Evolutionary conservation across 1,284 basidiomycete species (phyloP).

Genomic region (Athelia sp.): DNA sequence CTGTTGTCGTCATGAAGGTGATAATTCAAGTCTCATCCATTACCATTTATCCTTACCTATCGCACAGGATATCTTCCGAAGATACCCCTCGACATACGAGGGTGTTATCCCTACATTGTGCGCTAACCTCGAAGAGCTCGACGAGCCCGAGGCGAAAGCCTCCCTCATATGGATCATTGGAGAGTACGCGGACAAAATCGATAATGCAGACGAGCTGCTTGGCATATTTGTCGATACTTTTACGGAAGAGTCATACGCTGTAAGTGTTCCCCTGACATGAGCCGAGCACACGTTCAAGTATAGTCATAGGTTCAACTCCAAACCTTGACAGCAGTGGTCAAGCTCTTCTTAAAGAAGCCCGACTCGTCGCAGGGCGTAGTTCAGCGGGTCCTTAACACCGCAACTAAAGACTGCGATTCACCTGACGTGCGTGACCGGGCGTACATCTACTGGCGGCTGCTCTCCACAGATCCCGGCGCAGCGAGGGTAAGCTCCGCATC

Average conservation of each 20-base stretch:
- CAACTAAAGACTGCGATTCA: conserved; percentile 95
- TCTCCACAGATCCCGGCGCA: conserved; percentile 90
- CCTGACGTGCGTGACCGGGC: conserved; percentile 96
- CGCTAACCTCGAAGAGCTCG: conserved; percentile 91
- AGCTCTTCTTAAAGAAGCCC: conserved; percentile 93
- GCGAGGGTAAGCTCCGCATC: conserved; percentile 63
- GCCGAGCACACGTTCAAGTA: neutral
- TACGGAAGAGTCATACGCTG: conserved; percentile 89
- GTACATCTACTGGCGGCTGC: conserved; percentile 94
- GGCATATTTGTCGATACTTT: conserved; percentile 90
- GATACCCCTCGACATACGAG: conserved; percentile 97
- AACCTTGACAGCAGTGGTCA: conserved; percentile 93
- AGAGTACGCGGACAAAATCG: conserved; percentile 95
- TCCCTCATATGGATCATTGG: conserved; percentile 99
- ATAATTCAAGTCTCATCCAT: neutral
- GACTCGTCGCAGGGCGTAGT: conserved; percentile 89
- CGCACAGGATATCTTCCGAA: conserved; percentile 89
- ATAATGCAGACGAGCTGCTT: conserved; percentile 92
- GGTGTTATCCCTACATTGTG: conserved; percentile 95
- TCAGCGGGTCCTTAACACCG: conserved; percentile 86
- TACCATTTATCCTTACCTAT: neutral
- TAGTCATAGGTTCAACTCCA: conserved; percentile 82
- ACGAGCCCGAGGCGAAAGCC: conserved; percentile 97
- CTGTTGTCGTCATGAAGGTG: conserved; percentile 97
- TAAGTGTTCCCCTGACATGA: conserved; percentile 26